A percentile compares a stretch with the other conserved stretches of the same genome.
Evolutionary conservation across 2,329 filamentous ascomycete genomes (phyloP).

Genomic region (Fonsecaea monophora): DNA sequence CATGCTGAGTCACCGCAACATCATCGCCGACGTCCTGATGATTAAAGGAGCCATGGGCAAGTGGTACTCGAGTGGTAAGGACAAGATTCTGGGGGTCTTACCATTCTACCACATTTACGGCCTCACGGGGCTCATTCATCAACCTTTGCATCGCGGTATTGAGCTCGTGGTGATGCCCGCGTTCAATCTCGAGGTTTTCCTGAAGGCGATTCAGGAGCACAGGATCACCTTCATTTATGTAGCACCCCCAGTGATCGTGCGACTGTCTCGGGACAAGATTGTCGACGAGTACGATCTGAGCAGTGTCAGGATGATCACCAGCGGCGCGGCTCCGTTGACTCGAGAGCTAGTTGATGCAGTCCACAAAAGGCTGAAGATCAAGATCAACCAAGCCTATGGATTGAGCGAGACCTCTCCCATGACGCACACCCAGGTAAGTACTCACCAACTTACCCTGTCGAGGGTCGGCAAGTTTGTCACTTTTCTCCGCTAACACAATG

Average conservation of each 20-base stretch:
- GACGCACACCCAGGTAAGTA: constrained; percentile 68
- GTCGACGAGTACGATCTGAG: constrained; percentile 83
- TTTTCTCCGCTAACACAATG: constrained; percentile 59
- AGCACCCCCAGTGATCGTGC: constrained; percentile 82
- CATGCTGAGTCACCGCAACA: constrained; percentile 81
- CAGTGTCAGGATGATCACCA: constrained; percentile 82
- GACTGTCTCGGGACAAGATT: constrained; percentile 77
- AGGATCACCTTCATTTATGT: constrained; percentile 80
- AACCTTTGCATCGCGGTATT: constrained; percentile 70
- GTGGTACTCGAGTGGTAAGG: constrained; percentile 64
- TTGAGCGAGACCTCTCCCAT: constrained; percentile 85
- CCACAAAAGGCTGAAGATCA: constrained; percentile 74
- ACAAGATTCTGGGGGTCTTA: constrained; percentile 77
- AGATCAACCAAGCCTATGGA: constrained; percentile 91
- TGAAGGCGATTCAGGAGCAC: constrained; percentile 75
- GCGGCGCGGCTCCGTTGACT: constrained; percentile 83
- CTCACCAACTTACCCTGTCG: neutral
- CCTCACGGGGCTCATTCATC: constrained; percentile 74
- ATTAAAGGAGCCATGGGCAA: constrained; percentile 58
- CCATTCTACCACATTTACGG: constrained; percentile 95
- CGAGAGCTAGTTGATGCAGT: constrained; percentile 78
- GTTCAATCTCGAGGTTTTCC: constrained; percentile 83
- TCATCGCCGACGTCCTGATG: constrained; percentile 75
- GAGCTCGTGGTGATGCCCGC: constrained; percentile 75
- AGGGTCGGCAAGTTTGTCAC: neutral